Evolutionary conservation across 1,284 basidiomycete genomes (phyloP).

Genomic region (Laetiporus sulphureus): DNA sequence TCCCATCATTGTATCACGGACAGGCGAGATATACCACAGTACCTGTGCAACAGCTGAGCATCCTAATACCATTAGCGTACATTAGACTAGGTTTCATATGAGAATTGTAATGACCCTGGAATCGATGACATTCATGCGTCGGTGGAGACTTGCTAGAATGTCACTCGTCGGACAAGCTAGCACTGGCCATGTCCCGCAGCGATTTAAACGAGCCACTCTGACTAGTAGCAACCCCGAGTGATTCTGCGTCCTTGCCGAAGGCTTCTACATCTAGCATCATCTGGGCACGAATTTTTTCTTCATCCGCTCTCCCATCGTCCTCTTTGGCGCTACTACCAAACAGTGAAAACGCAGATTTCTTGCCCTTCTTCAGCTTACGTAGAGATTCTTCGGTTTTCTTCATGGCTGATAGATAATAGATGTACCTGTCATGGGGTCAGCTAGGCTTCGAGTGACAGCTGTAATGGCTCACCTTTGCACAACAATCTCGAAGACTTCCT

Average conservation of each 20-base stretch:
- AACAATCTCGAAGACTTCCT: constrained; percentile 69
- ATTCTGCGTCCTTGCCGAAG: constrained; percentile 70
- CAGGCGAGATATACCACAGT: constrained; percentile 54
- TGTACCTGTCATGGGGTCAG: constrained; percentile 40
- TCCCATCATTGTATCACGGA: constrained; percentile 50
- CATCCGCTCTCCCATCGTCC: constrained; percentile 64
- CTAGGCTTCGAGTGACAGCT: constrained; percentile 1
- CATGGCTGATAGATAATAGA: constrained; percentile 69
- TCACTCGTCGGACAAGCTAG: constrained; percentile 20
- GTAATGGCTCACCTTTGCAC: constrained; percentile 49
- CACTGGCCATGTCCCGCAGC: constrained; percentile 57
- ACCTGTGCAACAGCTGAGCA: constrained; percentile 34
- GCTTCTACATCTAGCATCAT: constrained; percentile 84
- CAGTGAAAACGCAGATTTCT: constrained; percentile 72
- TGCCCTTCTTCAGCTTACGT: constrained; percentile 78
- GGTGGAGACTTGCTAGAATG: not conserved
- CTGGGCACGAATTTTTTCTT: constrained; percentile 77
- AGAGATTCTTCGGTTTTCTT: constrained; percentile 89
- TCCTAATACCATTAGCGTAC: constrained; percentile 25
- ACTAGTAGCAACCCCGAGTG: constrained; percentile 60
- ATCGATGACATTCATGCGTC: no score
- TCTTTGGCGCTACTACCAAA: constrained; percentile 55
- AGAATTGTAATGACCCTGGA: no score
- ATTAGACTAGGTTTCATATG: constrained; percentile 17
- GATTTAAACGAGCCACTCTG: constrained; percentile 47